Conservation (phyloP, 192 early-diverging fungal genomes). For the Coemansia sp. region DNA sequence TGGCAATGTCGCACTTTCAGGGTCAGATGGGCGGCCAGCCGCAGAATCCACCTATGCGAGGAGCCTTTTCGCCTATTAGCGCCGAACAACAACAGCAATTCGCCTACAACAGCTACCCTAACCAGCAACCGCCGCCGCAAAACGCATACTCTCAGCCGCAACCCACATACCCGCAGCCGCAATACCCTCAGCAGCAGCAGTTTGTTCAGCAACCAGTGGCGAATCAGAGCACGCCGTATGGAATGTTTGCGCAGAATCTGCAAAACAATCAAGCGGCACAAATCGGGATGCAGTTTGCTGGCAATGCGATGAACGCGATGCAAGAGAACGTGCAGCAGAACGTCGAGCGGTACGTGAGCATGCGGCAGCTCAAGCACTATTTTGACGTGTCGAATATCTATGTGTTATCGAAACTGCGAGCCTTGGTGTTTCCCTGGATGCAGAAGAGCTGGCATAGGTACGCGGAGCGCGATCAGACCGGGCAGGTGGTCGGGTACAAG, state of each 20-base stretch:
- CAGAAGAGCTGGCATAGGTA: slow-evolving; percentile 84
- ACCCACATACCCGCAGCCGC: slow-evolving; percentile 8
- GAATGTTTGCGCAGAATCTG: slow-evolving; percentile 32
- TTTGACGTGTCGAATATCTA: slow-evolving; percentile 96
- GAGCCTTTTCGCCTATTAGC: slow-evolving; percentile 53
- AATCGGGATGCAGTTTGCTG: slow-evolving; percentile 94
- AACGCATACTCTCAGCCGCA: slow-evolving; percentile 20
- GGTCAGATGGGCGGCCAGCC: slow-evolving; percentile 45
- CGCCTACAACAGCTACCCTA: slow-evolving; percentile 20
- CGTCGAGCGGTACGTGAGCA: slow-evolving; percentile 80
- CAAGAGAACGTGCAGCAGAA: slow-evolving; percentile 91
- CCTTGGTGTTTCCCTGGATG: slow-evolving; percentile 90
- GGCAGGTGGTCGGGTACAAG: slow-evolving; percentile 75
- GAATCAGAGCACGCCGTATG: slow-evolving; percentile 27
- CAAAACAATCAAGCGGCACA: slow-evolving; percentile 77
- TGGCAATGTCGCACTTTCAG: slow-evolving; percentile 39
- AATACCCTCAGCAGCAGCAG: slow-evolving; percentile 20
- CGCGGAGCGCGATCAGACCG: slow-evolving; percentile 72
- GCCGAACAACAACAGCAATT: slow-evolving; percentile 50
- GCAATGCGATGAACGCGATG: slow-evolving; percentile 77
- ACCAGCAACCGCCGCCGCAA: slow-evolving; percentile 21
- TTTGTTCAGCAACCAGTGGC: background rate
- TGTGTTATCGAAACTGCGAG: slow-evolving; percentile 81
- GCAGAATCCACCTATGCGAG: slow-evolving; percentile 44
- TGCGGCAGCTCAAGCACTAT: slow-evolving; percentile 85